Evolutionary conservation across 2,329 filamentous ascomycete genomes (phyloP).

Genomic region (Fusarium pseudonygamai): DNA sequence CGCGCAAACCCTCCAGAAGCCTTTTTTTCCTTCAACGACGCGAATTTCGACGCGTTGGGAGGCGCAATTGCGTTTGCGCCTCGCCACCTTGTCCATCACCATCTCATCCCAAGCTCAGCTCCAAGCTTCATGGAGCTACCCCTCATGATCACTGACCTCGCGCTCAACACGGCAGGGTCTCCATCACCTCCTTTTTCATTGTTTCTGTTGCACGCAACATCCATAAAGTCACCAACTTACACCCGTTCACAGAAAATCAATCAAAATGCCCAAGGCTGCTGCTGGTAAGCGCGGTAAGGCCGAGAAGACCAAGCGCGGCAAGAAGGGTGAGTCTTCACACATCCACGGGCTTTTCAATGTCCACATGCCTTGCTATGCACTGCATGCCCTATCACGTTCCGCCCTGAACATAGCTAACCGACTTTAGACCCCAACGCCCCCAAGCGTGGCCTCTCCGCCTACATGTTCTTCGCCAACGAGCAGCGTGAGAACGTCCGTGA

Average conservation of each 20-base stretch:
- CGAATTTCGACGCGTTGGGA: constrained; percentile 28
- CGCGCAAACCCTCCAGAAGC: constrained; percentile 11
- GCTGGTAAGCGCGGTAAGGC: constrained; percentile 63
- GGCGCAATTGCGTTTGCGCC: constrained; percentile 46
- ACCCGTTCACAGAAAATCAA: constrained; percentile 43
- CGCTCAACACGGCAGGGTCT: neutral
- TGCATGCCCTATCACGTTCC: neutral
- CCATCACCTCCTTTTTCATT: neutral
- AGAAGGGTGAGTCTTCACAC: constrained; percentile 64
- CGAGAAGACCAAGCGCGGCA: constrained; percentile 61
- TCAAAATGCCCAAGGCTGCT: constrained; percentile 69
- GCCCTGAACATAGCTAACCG: neutral
- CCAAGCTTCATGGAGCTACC: constrained; percentile 38
- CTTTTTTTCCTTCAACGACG: constrained; percentile 27
- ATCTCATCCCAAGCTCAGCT: constrained; percentile 21
- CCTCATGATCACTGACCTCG: constrained; percentile 29
- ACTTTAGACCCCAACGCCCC: constrained; percentile 89
- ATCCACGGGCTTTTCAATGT: neutral
- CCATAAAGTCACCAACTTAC: constrained; percentile 26
- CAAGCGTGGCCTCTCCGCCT: constrained; percentile 98
- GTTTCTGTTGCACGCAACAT: neutral
- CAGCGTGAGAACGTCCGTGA: constrained; percentile 98
- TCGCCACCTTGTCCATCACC: constrained; percentile 26
- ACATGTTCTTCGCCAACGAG: constrained; percentile 99
- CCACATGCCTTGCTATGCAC: neutral